These are phyloP conservation scores for Pogostemon cablin DNA, from an alignment of 257 asterid species.

Conservation along the genomic window DNA sequence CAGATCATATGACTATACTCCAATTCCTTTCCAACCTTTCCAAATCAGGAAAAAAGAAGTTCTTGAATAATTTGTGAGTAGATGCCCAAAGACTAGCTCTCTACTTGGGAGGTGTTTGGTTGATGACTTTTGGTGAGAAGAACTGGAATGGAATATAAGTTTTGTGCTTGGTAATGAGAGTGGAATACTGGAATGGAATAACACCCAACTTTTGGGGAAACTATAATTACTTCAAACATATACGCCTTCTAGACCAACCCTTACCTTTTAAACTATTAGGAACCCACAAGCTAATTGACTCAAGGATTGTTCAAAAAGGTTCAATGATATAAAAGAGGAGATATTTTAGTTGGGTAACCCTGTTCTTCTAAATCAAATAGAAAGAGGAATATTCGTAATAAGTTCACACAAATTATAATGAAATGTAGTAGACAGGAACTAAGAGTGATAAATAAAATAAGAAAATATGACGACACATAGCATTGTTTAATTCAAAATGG, in stretches of 20 bases:
- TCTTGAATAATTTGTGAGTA: too few species aligned
- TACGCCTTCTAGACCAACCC: constrained; percentile 11
- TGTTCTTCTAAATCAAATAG: constrained; percentile 8
- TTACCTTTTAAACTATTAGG: neutral
- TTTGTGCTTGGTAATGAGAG: too few species aligned
- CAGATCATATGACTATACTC: too few species aligned
- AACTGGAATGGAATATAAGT: too few species aligned
- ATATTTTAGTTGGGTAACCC: neutral
- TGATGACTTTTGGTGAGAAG: too few species aligned
- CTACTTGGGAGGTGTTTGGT: too few species aligned
- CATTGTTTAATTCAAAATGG: neutral
- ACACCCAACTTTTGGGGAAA: too few species aligned
- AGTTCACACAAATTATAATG: neutral
- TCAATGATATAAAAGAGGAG: neutral
- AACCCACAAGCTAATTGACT: neutral
- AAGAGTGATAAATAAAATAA: neutral
- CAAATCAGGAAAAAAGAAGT: too few species aligned
- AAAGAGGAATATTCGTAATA: neutral
- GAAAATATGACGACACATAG: neutral
- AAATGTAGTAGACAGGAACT: neutral
- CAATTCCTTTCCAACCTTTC: too few species aligned
- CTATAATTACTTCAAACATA: neutral
- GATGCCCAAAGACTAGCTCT: too few species aligned
- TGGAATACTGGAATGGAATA: too few species aligned
- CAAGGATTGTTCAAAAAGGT: neutral